Base-by-base conservation (phyloP, 2,329 filamentous ascomycete genomes). In the Pseudocercospora fijiensis region DNA sequence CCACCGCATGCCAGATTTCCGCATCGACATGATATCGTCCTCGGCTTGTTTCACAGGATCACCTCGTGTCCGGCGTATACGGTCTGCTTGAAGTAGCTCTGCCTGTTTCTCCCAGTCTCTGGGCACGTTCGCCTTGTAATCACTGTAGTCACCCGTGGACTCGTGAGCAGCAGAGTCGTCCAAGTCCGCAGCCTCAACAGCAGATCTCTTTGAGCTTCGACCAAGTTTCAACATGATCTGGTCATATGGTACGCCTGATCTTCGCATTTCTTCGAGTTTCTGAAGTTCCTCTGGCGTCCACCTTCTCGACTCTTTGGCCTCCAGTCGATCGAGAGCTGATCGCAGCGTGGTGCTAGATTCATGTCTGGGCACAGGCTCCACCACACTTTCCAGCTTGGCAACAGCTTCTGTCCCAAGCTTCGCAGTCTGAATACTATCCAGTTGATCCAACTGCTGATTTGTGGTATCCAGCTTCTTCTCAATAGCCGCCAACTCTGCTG, bases 141-240 rank as follows among this genome's bases (percentile, higher is more conserved):
- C 62, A 20, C 68, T 59, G 41, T 65, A 56, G 53, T 74, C 73
- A 11, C 67, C 67, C 8, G 72, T 74, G 3, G 72, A 73, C 58
- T 75, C 72, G 55, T 74, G 71, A 4, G 73, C 72, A 13, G 72
- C 71, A 20, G 71, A 69, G 52, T 75, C 72, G 55, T 75, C 72
- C 10, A 64, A 64, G 24, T 75, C 73, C 6, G 58, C 52, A 1
- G 58, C 24, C 5, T 49, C 43, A 24, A 72, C 67, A 13, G 74
- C 27, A 16, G 72, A 66, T 18, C 71, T 64, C 58, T 72, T 70
- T 37, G 72, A 37, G 1, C 60, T 43, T 20, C 58, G 57, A 28
- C 61, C 51, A 22, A 59, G 18, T 13, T 51, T 61, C 11, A 45
- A 47, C 53, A 56, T 41, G 53, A 56, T 56, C 28, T 56, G 27